Evolutionary conservation across 768 basidiomycete genomes (phyloP).

Genomic region (Suillus brevipes): DNA sequence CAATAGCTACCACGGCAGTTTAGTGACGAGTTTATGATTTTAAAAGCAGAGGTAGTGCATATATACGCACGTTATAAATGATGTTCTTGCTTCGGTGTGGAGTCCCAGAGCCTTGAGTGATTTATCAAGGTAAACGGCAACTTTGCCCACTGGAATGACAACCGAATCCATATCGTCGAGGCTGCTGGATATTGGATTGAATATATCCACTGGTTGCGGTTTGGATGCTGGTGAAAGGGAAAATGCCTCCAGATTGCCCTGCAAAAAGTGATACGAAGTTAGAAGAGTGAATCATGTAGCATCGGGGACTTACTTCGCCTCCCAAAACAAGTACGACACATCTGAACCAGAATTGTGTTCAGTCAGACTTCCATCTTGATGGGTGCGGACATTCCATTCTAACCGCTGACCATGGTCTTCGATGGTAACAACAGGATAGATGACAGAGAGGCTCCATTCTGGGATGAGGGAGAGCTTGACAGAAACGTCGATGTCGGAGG

Average conservation of each 20-base stretch:
- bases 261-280: background rate
- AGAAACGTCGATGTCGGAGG: conserved; percentile 5
- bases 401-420: background rate
- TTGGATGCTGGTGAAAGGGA: background rate
- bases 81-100: background rate
- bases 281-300: background rate
- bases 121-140: background rate
- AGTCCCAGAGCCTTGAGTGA: background rate
- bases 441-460: background rate
- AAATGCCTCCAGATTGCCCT: background rate
- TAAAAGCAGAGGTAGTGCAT: background rate
- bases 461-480: too few relatives aligned
- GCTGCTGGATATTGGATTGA: background rate
- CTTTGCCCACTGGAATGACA: background rate
- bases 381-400: background rate
- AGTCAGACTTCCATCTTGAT: background rate
- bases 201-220: background rate
- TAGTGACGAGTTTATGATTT: background rate
- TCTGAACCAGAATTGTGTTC: background rate
- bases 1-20: background rate
- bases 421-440: background rate
- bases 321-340: background rate
- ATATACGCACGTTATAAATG: background rate
- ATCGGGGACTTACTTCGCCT: background rate
- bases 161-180: background rate